phyloP scores from a whole-genome alignment of 129 eudicot genomes.

The Mikania micrantha region DNA sequence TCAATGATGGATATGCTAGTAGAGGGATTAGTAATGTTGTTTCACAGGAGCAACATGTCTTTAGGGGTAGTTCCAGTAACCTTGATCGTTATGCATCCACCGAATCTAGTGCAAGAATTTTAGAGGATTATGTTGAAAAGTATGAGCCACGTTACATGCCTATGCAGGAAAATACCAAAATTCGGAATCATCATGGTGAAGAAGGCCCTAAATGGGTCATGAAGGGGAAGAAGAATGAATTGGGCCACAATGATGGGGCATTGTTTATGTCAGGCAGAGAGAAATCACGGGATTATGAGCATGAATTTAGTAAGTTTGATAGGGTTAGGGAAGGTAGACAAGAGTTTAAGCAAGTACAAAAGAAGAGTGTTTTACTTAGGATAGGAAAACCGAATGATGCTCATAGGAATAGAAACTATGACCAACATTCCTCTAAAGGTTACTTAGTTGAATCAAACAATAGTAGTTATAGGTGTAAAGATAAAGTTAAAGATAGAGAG shows the following conservation, averaged over 20 bases:
- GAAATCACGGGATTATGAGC: constrained; percentile 9
- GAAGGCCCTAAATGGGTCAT: constrained; percentile 32
- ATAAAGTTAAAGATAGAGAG: constrained; percentile 33
- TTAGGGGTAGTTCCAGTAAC: constrained; percentile 3
- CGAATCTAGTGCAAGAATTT: background rate
- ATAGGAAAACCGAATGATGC: constrained; percentile 38
- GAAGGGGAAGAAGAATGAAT: constrained; percentile 20
- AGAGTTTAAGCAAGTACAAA: constrained; percentile 48
- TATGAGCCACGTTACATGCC: constrained; percentile 18
- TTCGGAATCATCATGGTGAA: constrained; percentile 25
- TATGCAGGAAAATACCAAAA: constrained; percentile 14
- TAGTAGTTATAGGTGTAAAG: constrained; percentile 40
- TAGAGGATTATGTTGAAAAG: constrained; percentile 12
- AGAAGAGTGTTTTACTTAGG: constrained; percentile 69
- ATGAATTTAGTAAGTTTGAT: constrained; percentile 19
- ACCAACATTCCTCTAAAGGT: constrained; percentile 16
- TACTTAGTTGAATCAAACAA: constrained; percentile 11
- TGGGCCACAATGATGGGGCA: background rate
- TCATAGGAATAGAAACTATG: constrained; percentile 33
- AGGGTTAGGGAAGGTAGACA: constrained; percentile 46
- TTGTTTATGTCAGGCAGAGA: constrained; percentile 9
- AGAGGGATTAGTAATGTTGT: constrained; percentile 19
- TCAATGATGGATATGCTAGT: constrained; percentile 24
- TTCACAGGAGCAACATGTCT: constrained; percentile 12
- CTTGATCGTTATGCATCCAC: constrained; percentile 17